Evolutionary conservation across 202 grass and related monocot genomes (phyloP).

Genomic region (Panicum virgatum): DNA sequence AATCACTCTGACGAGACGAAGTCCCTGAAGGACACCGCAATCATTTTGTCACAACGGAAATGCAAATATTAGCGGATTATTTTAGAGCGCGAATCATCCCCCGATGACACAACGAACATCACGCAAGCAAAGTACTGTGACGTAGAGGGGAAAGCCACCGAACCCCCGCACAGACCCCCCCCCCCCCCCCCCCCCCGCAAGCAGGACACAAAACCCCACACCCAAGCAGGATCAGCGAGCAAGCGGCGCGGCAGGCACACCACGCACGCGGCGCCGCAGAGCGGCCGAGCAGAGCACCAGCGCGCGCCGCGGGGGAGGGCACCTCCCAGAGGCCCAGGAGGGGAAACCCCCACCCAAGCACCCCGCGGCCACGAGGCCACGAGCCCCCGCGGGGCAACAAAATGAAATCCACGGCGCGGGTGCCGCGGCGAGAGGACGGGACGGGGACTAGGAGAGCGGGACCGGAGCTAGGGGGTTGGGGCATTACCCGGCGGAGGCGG

Average conservation of each 20-base stretch:
- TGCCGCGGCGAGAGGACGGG: neutral
- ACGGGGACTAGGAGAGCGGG: neutral
- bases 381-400: neutral
- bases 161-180: neutral
- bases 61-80: neutral
- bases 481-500: slow-evolving; percentile 25
- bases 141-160: neutral
- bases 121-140: neutral
- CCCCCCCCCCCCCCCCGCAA: too few species aligned
- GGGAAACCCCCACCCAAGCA: neutral
- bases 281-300: neutral
- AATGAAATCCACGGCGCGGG: neutral
- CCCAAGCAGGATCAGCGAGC: neutral
- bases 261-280: neutral
- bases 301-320: neutral
- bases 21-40: neutral
- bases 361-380: neutral
- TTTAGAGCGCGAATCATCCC: neutral
- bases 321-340: neutral
- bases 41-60: neutral
- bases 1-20: neutral
- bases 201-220: neutral
- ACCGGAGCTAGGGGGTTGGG: neutral
- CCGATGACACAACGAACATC: neutral
- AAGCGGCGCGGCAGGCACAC: neutral